Evolutionary conservation across 176 grass and related monocot genomes (phyloP), one percentile per base, ranked within the genome.

Genomic region (Cenchrus purpureus): DNA sequence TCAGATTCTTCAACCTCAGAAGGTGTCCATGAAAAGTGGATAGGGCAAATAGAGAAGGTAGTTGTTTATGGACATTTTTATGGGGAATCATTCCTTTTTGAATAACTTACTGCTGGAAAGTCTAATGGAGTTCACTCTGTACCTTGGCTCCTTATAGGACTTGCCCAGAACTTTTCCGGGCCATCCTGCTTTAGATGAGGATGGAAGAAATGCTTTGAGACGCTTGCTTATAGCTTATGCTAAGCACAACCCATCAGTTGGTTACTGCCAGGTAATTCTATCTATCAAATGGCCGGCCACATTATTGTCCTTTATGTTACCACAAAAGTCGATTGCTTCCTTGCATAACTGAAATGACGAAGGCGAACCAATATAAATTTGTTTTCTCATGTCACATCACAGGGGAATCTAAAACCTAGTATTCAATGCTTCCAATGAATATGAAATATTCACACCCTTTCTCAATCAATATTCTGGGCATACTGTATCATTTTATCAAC

Each of bases 31-130:
- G 90, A 50, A 63, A 99, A 97, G 84, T 99, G 97, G 84, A 94
- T 91, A 79, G 90, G 88, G 32, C 97, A 99, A 91, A 99, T 99
- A 90, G 97, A 99, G 65, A 99, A 99, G 97, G 97, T 99, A 81
- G 40, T 29, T 64, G 42, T 22, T 68, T 48, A 12, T 78, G 28
- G 28, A 25, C n/a, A 64, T 81, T 81, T 72, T 76, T n/a, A 81
- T 6, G 3, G 12, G 55, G 12, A 69, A 77, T 19, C 20, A 8
- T 16, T 17, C 10, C 69, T 79, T 57, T 43, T 28, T 65, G 43
- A 15, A 64, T 32, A 28, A 58, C 67, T 52, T 37, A 54, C 61
- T 80, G n/a, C 68, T 75, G 62, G 74, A n/a, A 75, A 90, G 45
- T 73, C 75, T 84, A 74, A 87, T 12, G 32, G 9, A 79, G 17